Percentiles rank a stretch among this genome's conserved stretches.
phyloP scores from a whole-genome alignment of 2,329 filamentous ascomycete genomes.

The Thermoascus crustaceus region DNA sequence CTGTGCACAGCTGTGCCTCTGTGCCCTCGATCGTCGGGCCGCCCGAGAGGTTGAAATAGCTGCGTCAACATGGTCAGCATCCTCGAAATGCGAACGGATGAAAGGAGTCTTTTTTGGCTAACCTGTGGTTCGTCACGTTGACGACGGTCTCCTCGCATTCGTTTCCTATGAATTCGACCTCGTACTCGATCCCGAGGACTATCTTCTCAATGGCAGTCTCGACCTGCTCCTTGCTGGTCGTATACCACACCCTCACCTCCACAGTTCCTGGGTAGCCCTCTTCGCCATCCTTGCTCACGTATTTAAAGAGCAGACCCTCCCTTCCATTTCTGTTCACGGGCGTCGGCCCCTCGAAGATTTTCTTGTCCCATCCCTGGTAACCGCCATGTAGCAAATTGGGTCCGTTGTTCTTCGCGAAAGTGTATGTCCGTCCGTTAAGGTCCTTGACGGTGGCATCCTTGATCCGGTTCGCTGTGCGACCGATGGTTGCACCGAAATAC shows the following conservation, averaged over 20 bases:
- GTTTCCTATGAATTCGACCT: conserved; percentile 68
- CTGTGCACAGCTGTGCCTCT: conserved; percentile 49
- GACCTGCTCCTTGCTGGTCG: conserved; percentile 57
- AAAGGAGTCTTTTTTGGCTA: conserved; percentile 16
- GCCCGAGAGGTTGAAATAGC: conserved; percentile 60
- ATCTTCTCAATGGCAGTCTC: conserved; percentile 54
- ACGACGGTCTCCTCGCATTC: conserved; percentile 81
- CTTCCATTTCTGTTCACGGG: conserved; percentile 50
- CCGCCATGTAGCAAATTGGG: conserved; percentile 67
- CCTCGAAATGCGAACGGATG: not conserved
- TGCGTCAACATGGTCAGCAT: conserved; percentile 20
- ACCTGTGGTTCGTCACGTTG: conserved; percentile 95
- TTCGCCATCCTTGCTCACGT: conserved; percentile 68
- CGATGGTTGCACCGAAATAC: conserved; percentile 91
- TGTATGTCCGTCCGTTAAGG: conserved; percentile 62
- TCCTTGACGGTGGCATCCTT: conserved; percentile 59
- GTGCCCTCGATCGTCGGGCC: conserved; percentile 55
- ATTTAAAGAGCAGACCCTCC: conserved; percentile 58
- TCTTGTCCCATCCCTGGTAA: conserved; percentile 68
- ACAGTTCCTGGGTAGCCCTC: conserved; percentile 86
- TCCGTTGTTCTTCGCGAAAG: conserved; percentile 64
- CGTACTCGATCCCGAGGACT: conserved; percentile 79
- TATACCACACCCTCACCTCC: conserved; percentile 69
- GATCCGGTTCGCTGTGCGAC: conserved; percentile 73
- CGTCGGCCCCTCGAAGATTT: conserved; percentile 63